Conservation (phyloP, 2,329 filamentous ascomycete genomes). For the Colletotrichum liriopes region DNA sequence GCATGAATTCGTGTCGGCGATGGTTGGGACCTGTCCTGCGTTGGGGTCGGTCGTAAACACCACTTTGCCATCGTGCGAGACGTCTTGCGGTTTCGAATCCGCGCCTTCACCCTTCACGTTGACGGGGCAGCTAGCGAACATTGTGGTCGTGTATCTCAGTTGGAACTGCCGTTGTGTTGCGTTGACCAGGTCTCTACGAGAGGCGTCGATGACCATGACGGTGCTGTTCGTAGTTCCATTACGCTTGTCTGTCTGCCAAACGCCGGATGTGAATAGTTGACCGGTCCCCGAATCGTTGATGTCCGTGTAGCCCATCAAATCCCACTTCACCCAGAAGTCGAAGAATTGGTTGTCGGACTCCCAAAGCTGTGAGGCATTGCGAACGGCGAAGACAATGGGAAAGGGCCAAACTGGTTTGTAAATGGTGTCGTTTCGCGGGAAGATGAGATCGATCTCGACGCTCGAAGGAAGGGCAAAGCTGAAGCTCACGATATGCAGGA, state of each 20-base stretch:
- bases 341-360: background rate
- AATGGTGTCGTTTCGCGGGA: constrained; percentile 11
- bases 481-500: background rate
- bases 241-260: constrained; percentile 1
- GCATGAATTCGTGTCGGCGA: background rate
- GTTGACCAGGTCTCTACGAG: constrained; percentile 9
- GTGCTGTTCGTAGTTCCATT: background rate
- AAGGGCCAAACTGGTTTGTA: constrained; percentile 24
- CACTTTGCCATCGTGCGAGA: background rate
- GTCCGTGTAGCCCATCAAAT: constrained; percentile 5
- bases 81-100: background rate
- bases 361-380: constrained; percentile 19
- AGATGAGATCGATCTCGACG: constrained; percentile 18
- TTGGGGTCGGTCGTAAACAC: constrained; percentile 4
- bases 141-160: constrained; percentile 10
- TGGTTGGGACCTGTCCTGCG: constrained; percentile 1
- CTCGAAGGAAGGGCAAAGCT: background rate
- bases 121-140: background rate
- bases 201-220: constrained; percentile 3
- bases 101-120: background rate
- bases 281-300: background rate
- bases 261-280: constrained; percentile 2
- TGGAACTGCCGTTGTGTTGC: background rate
- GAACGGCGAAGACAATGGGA: constrained; percentile 21
- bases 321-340: constrained; percentile 20